A percentile compares a stretch with the other conserved stretches of the same genome.
Evolutionary conservation across 73 alveolate genomes (phyloP).

Genomic region (Paraurostyla sp.): DNA sequence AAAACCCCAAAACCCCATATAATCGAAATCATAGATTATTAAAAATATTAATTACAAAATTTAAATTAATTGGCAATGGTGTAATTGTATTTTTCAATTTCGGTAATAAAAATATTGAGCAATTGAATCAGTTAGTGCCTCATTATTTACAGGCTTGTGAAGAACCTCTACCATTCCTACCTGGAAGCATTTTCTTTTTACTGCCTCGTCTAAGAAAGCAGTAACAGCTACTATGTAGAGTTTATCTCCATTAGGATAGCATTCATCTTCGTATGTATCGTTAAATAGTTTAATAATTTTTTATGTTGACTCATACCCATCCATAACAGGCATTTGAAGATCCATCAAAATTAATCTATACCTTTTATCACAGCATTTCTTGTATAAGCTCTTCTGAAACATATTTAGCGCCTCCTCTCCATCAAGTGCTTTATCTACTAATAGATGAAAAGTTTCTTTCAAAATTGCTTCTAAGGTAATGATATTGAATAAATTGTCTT

Average conservation of each 20-base stretch:
- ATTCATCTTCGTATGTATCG: background rate
- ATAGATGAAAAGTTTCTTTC: background rate
- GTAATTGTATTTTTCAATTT: background rate
- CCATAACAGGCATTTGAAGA: slow-evolving; percentile 42
- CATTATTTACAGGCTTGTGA: slow-evolving; percentile 33
- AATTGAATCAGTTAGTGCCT: background rate
- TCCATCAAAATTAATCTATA: slow-evolving; percentile 27
- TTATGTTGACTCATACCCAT: slow-evolving; percentile 34
- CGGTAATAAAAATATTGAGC: background rate
- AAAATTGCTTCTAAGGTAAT: slow-evolving; percentile 12
- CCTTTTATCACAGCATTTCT: slow-evolving; percentile 1
- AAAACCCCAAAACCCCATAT: too few relatives aligned
- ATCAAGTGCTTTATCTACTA: slow-evolving; percentile 17
- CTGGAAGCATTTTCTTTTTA: background rate
- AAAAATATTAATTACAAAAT: too few relatives aligned
- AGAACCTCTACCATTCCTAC: slow-evolving; percentile 40
- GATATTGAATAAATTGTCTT: slow-evolving; percentile 23
- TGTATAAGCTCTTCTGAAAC: background rate
- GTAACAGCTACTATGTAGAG: slow-evolving; percentile 27
- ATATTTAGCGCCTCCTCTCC: slow-evolving; percentile 27
- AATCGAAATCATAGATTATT: too few relatives aligned
- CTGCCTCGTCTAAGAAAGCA: slow-evolving; percentile 35
- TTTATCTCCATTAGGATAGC: slow-evolving; percentile 2
- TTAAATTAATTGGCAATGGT: too few relatives aligned
- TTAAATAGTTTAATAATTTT: background rate